Evolutionary conservation across 2,329 filamentous ascomycete genomes (phyloP), one percentile per base, ranked within the genome.

Genomic region (Penicillium sp.): DNA sequence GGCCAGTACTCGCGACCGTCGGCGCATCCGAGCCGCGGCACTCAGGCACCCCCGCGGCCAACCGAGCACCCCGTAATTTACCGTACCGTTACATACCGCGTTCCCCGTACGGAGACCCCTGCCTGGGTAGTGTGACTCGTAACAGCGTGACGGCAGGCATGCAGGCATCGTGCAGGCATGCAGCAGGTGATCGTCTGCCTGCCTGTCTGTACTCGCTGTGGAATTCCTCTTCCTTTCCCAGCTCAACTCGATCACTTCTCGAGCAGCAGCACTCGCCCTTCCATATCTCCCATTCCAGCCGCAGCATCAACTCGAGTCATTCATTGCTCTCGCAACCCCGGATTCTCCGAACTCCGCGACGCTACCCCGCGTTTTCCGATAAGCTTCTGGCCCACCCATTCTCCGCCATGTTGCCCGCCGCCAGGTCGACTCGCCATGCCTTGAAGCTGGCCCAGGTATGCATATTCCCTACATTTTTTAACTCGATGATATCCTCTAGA

Each of bases 371-470:
- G 35, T 51, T 35, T 45, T 53, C 50, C 45, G 53, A 59, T 47
- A 38, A 56, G 26, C 35, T 50, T 26, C 8, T n/a, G 43, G 28
- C 50, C 30, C 46, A 59, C 38, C 53, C 52, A 40, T 5, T 2
- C 30, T 52, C 47, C 30, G 48, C 57, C 58, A 71, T 72, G 68
- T 66, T 68, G n/a, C 62, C 72, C 51, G 65, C 68, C 51, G n/a
- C n/a, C n/a, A n/a, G n/a, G n/a, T 65, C 68, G 62, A 69, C 70
- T 58, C 68, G 70, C 57, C 71, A 73, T 62, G 72, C 69, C 49
- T 63, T 71, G 35, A 69, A 64, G 65, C 62, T 74, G 62, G 66
- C 67, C 18, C 67, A 73, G 66, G 73, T 75, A 62, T 57, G 62
- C 53, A 40, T 40, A 6, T 3, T 47, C 18, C 21, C 49, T 52